Conservation (phyloP, 768 basidiomycete genomes). For the Phaffia tasmanica region DNA sequence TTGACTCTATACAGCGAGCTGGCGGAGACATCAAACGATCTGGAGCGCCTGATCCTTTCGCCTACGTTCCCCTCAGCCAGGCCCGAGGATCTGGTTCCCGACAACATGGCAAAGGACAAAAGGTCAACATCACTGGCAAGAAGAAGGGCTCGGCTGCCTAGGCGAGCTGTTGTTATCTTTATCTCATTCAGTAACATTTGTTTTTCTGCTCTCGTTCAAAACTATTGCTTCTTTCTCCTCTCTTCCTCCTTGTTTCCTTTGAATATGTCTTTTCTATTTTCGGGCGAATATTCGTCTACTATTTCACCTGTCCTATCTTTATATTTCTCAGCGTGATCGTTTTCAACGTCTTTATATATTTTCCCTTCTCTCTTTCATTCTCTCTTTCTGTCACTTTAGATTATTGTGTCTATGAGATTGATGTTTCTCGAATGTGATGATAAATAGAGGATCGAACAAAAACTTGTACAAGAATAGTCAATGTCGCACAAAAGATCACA, state of each 20-base stretch:
- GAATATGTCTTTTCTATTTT: not conserved
- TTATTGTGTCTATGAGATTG: not conserved
- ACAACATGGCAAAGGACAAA: slow-evolving; percentile 13
- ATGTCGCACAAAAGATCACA: too few relatives aligned
- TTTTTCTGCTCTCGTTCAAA: not conserved
- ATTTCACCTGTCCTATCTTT: not conserved
- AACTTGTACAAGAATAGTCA: too few relatives aligned
- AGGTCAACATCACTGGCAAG: slow-evolving; percentile 25
- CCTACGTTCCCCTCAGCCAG: slow-evolving; percentile 73
- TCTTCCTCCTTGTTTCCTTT: not conserved
- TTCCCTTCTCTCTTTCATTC: not conserved
- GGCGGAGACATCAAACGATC: slow-evolving; percentile 85
- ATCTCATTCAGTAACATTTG: not conserved
- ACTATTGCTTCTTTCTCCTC: not conserved
- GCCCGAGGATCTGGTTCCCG: slow-evolving; percentile 31
- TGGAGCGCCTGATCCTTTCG: slow-evolving; percentile 77
- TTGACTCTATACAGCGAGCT: slow-evolving; percentile 54
- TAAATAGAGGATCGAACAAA: too few relatives aligned
- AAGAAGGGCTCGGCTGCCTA: slow-evolving; percentile 6
- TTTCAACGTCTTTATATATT: too few relatives aligned
- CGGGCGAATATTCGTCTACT: not conserved
- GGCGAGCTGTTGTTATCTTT: not conserved
- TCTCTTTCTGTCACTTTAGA: not conserved
- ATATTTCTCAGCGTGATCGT: too few relatives aligned
- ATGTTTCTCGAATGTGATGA: too few relatives aligned